Percentiles rank a stretch among this genome's conserved stretches.
Conservation (phyloP, 73 alveolate genomes). For the Tetrahymena thermophila region DNA sequence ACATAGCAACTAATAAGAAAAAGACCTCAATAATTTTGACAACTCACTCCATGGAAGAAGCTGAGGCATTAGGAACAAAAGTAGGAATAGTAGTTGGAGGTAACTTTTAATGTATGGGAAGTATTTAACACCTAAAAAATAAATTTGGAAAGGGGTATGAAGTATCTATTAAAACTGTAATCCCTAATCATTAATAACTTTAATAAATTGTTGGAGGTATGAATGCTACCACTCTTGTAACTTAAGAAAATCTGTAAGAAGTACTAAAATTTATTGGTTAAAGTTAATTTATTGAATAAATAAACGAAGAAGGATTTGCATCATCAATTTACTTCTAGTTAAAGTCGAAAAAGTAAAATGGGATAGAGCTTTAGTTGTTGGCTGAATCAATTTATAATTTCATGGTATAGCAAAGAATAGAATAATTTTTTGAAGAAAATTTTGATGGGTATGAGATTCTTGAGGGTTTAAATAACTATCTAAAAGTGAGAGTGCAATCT, state of each 20-base stretch:
- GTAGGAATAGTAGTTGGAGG: conserved; percentile 72
- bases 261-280: background rate
- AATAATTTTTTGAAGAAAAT: conserved; percentile 4
- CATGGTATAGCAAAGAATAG: background rate
- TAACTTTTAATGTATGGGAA: conserved; percentile 55
- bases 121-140: conserved; percentile 48
- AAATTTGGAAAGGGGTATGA: conserved; percentile 68
- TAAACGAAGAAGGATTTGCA: conserved; percentile 28
- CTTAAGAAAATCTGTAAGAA: background rate
- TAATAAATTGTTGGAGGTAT: conserved; percentile 1
- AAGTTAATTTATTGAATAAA: background rate
- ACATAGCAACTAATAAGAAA: conserved; percentile 53
- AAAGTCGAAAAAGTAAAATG: conserved; percentile 15
- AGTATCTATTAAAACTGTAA: conserved; percentile 10
- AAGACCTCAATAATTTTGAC: conserved; percentile 63
- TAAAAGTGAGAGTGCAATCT: conserved; percentile 25
- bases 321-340: conserved; percentile 36
- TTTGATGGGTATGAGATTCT: conserved; percentile 29
- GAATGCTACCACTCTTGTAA: background rate
- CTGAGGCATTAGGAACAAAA: conserved; percentile 65
- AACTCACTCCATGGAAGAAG: conserved; percentile 84
- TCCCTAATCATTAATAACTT: conserved; percentile 18
- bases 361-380: conserved; percentile 31
- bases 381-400: conserved; percentile 48
- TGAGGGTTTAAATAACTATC: conserved; percentile 33